Conservation (phyloP, 169 alveolate species). For the Plasmodium inui region DNA sequence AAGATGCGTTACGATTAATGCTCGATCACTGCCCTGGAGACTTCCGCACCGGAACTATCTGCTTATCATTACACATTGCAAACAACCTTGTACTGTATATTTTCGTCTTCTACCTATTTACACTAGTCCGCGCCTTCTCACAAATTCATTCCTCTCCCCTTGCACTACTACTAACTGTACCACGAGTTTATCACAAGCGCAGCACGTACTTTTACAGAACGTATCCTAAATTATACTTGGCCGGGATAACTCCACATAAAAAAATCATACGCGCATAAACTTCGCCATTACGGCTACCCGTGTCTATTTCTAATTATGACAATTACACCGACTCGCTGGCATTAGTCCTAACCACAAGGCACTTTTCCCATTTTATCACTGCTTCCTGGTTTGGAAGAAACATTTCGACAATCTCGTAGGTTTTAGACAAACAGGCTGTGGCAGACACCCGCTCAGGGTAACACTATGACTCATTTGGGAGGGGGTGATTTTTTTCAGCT, state of each 20-base stretch:
- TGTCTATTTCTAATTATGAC: not conserved
- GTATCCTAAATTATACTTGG: not conserved
- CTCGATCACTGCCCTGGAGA: not conserved
- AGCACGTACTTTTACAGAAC: not conserved
- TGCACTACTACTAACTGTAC: not conserved
- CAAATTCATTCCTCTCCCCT: not conserved
- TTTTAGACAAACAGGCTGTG: not conserved
- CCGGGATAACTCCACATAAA: not conserved
- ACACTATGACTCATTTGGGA: not conserved
- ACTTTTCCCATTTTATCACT: not conserved
- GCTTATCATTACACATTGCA: not conserved
- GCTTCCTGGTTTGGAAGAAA: not conserved
- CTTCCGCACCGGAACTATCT: not conserved
- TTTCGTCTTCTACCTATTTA: not conserved
- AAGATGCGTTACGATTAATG: not conserved
- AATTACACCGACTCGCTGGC: not conserved
- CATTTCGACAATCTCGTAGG: not conserved
- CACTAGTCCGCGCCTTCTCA: not conserved
- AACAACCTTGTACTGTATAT: not conserved
- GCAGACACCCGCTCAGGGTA: not conserved
- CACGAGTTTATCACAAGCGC: not conserved
- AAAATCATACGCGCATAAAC: not conserved
- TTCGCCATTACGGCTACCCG: not conserved
- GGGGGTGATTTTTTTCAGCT: not conserved
- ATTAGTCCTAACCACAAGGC: not conserved